Conservation (phyloP, 192 early-diverging fungal genomes). For the Umbelopsis ramanniana region DNA sequence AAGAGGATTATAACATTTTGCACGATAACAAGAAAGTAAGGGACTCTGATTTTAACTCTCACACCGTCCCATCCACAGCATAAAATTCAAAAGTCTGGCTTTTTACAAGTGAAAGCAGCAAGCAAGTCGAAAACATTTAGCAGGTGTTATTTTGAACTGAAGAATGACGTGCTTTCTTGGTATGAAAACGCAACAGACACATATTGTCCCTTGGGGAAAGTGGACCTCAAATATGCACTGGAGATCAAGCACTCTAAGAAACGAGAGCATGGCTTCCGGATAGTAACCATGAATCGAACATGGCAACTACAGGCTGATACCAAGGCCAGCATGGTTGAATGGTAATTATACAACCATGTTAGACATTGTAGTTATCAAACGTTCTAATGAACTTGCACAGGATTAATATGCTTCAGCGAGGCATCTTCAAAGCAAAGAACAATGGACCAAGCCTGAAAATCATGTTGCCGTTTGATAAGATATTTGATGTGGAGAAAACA, state of each 20-base stretch:
- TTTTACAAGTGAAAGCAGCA: conserved; percentile 48
- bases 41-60: neutral
- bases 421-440: conserved; percentile 63
- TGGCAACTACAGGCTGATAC: conserved; percentile 66
- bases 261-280: conserved; percentile 45
- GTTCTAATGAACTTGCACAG: conserved; percentile 1
- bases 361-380: neutral
- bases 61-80: conserved; percentile 35
- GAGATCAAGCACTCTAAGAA: conserved; percentile 49
- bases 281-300: conserved; percentile 54
- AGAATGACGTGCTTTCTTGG: conserved; percentile 61
- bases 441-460: conserved; percentile 62
- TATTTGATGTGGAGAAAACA: conserved; percentile 57
- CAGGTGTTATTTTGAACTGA: conserved; percentile 64
- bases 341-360: conserved; percentile 32
- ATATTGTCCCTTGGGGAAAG: conserved; percentile 62
- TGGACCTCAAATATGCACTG: conserved; percentile 65
- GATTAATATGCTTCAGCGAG: conserved; percentile 59
- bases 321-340: conserved; percentile 52
- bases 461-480: conserved; percentile 57
- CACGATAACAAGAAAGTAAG: neutral
- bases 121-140: conserved; percentile 44
- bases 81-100: conserved; percentile 56
- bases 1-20: conserved; percentile 12
- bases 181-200: conserved; percentile 59